phyloP scores from a whole-genome alignment of 352 stramenopile genomes.

The Phytophthora sansomeana region DNA sequence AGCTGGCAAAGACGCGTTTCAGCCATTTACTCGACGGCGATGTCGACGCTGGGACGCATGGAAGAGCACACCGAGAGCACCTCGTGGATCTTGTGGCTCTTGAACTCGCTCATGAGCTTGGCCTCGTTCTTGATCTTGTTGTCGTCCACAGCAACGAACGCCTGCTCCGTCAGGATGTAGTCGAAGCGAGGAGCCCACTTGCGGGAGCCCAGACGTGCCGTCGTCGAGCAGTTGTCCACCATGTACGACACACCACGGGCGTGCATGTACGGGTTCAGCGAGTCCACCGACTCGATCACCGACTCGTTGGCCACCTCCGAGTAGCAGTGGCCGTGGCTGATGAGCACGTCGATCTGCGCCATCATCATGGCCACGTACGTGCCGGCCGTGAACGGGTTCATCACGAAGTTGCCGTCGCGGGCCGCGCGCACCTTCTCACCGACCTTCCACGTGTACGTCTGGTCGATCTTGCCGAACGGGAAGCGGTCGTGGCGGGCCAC shows the following conservation, averaged over 20 bases:
- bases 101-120: conserved; percentile 94
- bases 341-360: conserved; percentile 97
- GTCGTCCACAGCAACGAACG: conserved; percentile 96
- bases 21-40: conserved; percentile 84
- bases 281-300: conserved; percentile 98
- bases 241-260: conserved; percentile 98
- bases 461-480: conserved; percentile 98
- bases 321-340: conserved; percentile 96
- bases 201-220: conserved; percentile 95
- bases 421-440: conserved; percentile 96
- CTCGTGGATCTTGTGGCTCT: conserved; percentile 97
- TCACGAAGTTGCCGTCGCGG: conserved; percentile 96
- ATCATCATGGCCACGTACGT: conserved; percentile 99
- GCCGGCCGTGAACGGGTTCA: conserved; percentile 98
- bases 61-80: conserved; percentile 96
- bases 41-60: conserved; percentile 97
- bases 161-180: conserved; percentile 98
- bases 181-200: conserved; percentile 99
- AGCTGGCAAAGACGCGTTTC: too few relatives aligned
- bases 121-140: conserved; percentile 87
- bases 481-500: conserved; percentile 94
- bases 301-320: conserved; percentile 99
- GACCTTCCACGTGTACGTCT: conserved; percentile 97
- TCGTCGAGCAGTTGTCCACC: conserved; percentile 99
- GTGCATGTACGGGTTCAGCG: conserved; percentile 99